Conservation (phyloP, 2,329 filamentous ascomycete genomes). For the Coniella lustricola region DNA sequence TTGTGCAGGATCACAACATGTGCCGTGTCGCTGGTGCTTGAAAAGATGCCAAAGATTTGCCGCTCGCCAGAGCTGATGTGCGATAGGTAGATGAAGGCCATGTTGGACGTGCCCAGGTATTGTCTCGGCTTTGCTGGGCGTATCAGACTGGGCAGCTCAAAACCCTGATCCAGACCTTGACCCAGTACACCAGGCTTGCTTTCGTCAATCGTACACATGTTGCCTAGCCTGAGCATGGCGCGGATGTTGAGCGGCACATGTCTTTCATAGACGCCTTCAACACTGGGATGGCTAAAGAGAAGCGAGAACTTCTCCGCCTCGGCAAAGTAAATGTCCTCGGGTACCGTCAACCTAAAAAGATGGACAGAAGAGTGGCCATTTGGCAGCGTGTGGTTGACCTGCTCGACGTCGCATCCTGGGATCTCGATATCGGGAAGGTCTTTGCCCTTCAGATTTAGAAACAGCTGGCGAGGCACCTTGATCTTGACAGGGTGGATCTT, state of each 20-base stretch:
- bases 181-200: conserved; percentile 84
- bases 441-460: conserved; percentile 81
- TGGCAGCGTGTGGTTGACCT: conserved; percentile 85
- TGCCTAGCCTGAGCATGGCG: conserved; percentile 83
- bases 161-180: conserved; percentile 86
- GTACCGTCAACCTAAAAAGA: conserved; percentile 86
- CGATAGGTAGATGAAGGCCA: conserved; percentile 87
- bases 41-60: conserved; percentile 91
- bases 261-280: conserved; percentile 96
- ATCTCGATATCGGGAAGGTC: conserved; percentile 86
- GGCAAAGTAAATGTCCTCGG: conserved; percentile 79
- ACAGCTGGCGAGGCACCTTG: conserved; percentile 81
- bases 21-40: conserved; percentile 70
- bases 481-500: conserved; percentile 86
- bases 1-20: conserved; percentile 85
- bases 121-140: conserved; percentile 55
- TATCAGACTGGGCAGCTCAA: conserved; percentile 73
- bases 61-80: conserved; percentile 86
- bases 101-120: conserved; percentile 67
- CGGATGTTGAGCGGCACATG: conserved; percentile 81
- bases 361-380: conserved; percentile 93
- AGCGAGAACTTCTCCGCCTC: conserved; percentile 76
- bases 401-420: conserved; percentile 79
- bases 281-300: conserved; percentile 84
- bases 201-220: conserved; percentile 88